phyloP scores from a whole-genome alignment of 1,284 basidiomycete genomes.

The Dichomitus squalens region DNA sequence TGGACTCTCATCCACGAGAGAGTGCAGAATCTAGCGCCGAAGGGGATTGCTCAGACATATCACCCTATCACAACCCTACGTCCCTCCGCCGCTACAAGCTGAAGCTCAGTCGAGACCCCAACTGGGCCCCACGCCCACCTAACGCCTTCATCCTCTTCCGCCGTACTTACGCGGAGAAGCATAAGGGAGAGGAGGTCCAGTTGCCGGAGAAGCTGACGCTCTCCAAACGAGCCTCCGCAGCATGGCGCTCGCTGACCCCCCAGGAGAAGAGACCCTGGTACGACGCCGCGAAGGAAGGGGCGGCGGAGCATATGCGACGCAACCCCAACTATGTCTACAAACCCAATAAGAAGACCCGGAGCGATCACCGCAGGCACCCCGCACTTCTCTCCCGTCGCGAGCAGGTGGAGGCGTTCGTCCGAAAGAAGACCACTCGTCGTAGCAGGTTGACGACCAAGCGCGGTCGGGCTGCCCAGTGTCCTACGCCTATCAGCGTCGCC shows the following conservation, averaged over 20 bases:
- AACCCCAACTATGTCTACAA: slow-evolving; percentile 65
- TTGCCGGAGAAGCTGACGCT: slow-evolving; percentile 46
- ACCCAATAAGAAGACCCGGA: slow-evolving; percentile 36
- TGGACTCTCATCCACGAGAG: slow-evolving; percentile 9
- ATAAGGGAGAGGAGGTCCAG: slow-evolving; percentile 24
- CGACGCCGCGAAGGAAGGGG: slow-evolving; percentile 51
- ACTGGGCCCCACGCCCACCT: slow-evolving; percentile 80
- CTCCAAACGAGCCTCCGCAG: slow-evolving; percentile 63
- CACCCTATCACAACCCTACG: slow-evolving; percentile 20
- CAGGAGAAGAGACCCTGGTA: slow-evolving; percentile 53
- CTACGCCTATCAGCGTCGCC: slow-evolving; percentile 17
- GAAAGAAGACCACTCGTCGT: slow-evolving; percentile 12
- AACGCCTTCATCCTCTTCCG: slow-evolving; percentile 92
- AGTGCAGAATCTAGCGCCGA: background rate
- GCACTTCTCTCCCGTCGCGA: slow-evolving; percentile 26
- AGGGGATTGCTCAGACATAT: background rate
- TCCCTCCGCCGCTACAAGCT: slow-evolving; percentile 20
- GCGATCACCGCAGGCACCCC: slow-evolving; percentile 13
- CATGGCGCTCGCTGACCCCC: slow-evolving; percentile 53
- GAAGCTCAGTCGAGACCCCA: slow-evolving; percentile 45
- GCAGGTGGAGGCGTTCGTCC: slow-evolving; percentile 29
- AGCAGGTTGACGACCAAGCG: background rate
- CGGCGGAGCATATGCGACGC: slow-evolving; percentile 49
- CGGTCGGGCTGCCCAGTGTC: slow-evolving; percentile 5
- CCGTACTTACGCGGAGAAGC: slow-evolving; percentile 61